A percentile compares a stretch with the other conserved stretches of the same genome.
Evolutionary conservation across 2,329 filamentous ascomycete species (phyloP).

Genomic region (Penicillium sclerotiorum): DNA sequence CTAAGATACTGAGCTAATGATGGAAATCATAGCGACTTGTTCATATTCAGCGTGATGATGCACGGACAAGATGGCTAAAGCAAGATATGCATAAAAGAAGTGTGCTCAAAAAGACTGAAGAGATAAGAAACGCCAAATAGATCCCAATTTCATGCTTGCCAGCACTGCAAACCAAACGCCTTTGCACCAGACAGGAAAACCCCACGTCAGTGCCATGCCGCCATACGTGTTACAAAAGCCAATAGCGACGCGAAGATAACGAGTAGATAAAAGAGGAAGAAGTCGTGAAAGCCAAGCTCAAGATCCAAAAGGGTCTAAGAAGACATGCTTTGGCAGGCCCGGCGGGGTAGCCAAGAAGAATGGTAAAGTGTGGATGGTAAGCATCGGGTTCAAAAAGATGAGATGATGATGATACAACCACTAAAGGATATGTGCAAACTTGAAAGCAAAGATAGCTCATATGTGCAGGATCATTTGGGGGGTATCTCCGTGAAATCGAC

Average conservation of each 20-base stretch:
- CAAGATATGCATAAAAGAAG: conserved; percentile 4
- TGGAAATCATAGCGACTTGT: neutral
- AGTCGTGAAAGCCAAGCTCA: conserved; percentile 9
- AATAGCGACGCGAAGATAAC: conserved; percentile 8
- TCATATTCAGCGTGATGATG: neutral
- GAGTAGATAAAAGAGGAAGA: conserved; percentile 4
- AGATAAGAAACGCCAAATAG: conserved; percentile 6
- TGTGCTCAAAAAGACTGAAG: neutral
- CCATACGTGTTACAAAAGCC: conserved; percentile 19
- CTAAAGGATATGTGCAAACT: conserved; percentile 35
- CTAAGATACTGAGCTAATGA: no score
- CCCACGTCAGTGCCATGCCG: conserved; percentile 13
- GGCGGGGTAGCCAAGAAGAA: no score
- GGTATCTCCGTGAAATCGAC: conserved; percentile 23
- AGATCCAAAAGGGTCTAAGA: conserved; percentile 18
- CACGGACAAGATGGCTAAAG: neutral
- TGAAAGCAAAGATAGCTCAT: conserved; percentile 22
- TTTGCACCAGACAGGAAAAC: conserved; percentile 13
- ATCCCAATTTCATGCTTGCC: conserved; percentile 14
- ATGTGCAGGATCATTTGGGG: conserved; percentile 23
- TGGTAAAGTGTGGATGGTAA: conserved; percentile 7
- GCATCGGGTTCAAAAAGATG: conserved; percentile 19
- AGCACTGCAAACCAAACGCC: conserved; percentile 16
- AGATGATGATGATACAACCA: conserved; percentile 35
- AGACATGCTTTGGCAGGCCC: conserved; percentile 17